Evolutionary conservation across 2,329 filamentous ascomycete species (phyloP).

Genomic region (Dichotomopilus funicola): DNA sequence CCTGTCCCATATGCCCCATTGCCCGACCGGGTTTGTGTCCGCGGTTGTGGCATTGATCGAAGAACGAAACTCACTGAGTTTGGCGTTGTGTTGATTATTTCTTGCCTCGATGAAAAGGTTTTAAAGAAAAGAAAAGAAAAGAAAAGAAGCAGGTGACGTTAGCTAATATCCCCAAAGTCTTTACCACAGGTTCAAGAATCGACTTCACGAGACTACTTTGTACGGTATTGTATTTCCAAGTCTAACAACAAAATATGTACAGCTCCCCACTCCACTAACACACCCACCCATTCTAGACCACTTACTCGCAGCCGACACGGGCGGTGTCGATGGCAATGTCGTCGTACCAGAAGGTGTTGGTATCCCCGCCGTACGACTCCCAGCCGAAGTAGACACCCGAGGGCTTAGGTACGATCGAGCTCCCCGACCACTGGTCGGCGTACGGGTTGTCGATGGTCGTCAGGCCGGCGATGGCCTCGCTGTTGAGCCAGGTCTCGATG

Average conservation of each 20-base stretch:
- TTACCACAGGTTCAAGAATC: too few species aligned
- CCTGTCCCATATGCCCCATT: too few species aligned
- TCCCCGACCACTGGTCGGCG: constrained; percentile 47
- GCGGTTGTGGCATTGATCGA: too few species aligned
- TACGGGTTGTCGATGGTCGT: constrained; percentile 45
- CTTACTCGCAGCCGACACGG: constrained; percentile 40
- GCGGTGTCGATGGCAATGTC: constrained; percentile 45
- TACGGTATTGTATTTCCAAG: too few species aligned
- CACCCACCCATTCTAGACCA: neutral
- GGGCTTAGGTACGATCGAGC: constrained; percentile 43
- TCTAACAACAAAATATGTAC: neutral
- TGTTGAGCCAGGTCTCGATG: constrained; percentile 56
- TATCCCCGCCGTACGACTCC: constrained; percentile 55
- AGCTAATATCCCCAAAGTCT: too few species aligned
- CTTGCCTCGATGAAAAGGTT: too few species aligned
- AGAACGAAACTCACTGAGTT: too few species aligned
- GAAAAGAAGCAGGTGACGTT: too few species aligned
- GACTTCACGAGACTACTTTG: too few species aligned
- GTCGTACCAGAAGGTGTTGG: constrained; percentile 59
- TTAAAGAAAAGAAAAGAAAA: too few species aligned
- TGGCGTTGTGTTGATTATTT: too few species aligned
- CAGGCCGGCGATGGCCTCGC: constrained; percentile 44
- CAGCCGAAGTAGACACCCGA: constrained; percentile 55
- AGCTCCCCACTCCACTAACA: neutral
- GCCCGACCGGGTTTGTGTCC: too few species aligned